These are phyloP conservation scores for Boletellus emodensis DNA, from an alignment of 768 basidiomycete genomes.

Conservation along the genomic window DNA sequence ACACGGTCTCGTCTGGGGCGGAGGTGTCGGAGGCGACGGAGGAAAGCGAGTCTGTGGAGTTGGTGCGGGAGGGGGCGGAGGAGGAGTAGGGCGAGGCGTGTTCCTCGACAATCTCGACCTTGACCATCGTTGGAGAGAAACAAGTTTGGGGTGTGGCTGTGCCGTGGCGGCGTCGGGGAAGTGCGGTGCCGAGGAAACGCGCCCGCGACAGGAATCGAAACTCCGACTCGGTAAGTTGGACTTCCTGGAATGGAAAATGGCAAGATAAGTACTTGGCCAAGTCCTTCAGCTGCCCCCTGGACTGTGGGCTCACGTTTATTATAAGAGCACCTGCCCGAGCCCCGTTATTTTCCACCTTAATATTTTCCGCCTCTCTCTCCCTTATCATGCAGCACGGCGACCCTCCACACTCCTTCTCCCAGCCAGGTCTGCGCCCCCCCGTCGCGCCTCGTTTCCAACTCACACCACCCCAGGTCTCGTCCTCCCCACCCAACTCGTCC, in stretches of 20 bases:
- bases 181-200: slow-evolving; percentile 27
- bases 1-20: slow-evolving; percentile 72
- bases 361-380: slow-evolving; percentile 20
- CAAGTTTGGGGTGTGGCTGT: slow-evolving; percentile 12
- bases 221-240: slow-evolving; percentile 19
- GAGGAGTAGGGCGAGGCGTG: slow-evolving; percentile 75
- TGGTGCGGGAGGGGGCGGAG: slow-evolving; percentile 67
- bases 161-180: slow-evolving; percentile 19
- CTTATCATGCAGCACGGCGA: slow-evolving; percentile 33
- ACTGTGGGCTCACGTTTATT: slow-evolving; percentile 15
- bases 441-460: not conserved
- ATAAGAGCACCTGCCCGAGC: slow-evolving; percentile 20
- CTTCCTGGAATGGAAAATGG: slow-evolving; percentile 6
- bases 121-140: slow-evolving; percentile 64
- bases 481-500: slow-evolving; percentile 62
- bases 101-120: slow-evolving; percentile 84
- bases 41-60: slow-evolving; percentile 67
- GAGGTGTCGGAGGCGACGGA: slow-evolving; percentile 71
- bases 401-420: slow-evolving; percentile 30
- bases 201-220: slow-evolving; percentile 13
- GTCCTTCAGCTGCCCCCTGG: slow-evolving; percentile 12
- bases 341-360: slow-evolving; percentile 21
- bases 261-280: slow-evolving; percentile 26
- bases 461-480: slow-evolving; percentile 44
- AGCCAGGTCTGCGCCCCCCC: slow-evolving; percentile 23